phyloP scores from a whole-genome alignment of 2,329 filamentous ascomycete genomes.

The Aspergillus tanneri region DNA sequence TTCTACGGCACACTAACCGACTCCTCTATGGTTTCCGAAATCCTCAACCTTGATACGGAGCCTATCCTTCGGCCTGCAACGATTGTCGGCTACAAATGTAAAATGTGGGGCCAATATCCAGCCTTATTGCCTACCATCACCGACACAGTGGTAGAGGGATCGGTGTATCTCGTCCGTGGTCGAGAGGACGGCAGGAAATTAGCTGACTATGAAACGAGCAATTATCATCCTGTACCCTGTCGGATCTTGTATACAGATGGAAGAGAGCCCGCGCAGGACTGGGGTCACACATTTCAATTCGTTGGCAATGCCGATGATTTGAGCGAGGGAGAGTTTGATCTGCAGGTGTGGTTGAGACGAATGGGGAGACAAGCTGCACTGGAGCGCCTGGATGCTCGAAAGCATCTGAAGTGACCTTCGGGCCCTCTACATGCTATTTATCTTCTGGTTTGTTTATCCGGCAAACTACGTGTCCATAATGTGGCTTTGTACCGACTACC shows the following conservation, averaged over 20 bases:
- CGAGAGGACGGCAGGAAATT: constrained; percentile 20
- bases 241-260: constrained; percentile 20
- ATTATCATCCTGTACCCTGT: constrained; percentile 16
- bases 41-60: constrained; percentile 19
- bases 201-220: constrained; percentile 25
- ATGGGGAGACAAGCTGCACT: constrained; percentile 9
- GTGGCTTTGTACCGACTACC: too few species aligned
- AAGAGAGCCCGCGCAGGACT: constrained; percentile 10
- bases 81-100: constrained; percentile 26
- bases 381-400: too few species aligned
- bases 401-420: too few species aligned
- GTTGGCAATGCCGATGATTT: constrained; percentile 20
- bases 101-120: constrained; percentile 32
- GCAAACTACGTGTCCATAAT: too few species aligned
- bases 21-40: constrained; percentile 23
- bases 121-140: constrained; percentile 22
- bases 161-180: constrained; percentile 24
- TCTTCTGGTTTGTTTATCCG: too few species aligned
- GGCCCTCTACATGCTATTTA: not conserved
- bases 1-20: constrained; percentile 40
- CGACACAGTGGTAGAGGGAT: constrained; percentile 21
- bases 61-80: constrained; percentile 21
- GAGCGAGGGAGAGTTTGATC: constrained; percentile 20
- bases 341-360: constrained; percentile 18
- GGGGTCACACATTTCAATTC: constrained; percentile 21